phyloP scores from a whole-genome alignment of 192 early-diverging fungal species.

The Coemansia sp. region DNA sequence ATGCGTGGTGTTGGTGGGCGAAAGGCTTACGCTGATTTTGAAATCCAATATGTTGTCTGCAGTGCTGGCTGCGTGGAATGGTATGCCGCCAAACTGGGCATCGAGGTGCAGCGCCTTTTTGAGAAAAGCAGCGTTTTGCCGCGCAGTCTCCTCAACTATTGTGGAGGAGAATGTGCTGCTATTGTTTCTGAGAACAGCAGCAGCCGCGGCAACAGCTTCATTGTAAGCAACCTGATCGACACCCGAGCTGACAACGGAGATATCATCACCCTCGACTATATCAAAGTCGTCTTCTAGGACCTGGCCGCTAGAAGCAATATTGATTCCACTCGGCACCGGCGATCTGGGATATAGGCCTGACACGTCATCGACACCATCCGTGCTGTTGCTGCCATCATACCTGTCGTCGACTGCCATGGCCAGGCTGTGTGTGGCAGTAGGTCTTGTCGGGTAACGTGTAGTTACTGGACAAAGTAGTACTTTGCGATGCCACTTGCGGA shows the following conservation, averaged over 20 bases:
- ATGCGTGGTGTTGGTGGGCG: neutral
- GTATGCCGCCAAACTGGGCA: conserved; percentile 1
- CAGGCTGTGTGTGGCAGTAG: neutral
- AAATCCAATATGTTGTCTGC: neutral
- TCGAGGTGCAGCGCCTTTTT: conserved; percentile 14
- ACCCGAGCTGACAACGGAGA: neutral
- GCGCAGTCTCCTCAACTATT: conserved; percentile 4
- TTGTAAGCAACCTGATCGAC: too few species aligned
- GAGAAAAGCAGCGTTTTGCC: conserved; percentile 7
- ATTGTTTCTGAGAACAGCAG: neutral
- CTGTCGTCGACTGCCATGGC: neutral
- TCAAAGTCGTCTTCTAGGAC: neutral
- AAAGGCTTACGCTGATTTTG: too few species aligned
- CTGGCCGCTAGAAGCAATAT: too few species aligned
- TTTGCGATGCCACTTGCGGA: conserved; percentile 45
- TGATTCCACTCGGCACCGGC: too few species aligned
- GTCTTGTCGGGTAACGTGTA: neutral
- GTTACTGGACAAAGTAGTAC: conserved; percentile 12
- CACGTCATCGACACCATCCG: neutral
- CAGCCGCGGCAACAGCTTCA: neutral
- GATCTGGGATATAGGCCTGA: neutral
- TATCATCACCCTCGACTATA: neutral
- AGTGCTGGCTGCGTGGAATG: neutral
- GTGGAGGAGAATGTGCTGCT: too few species aligned
- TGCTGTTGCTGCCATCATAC: neutral